These are phyloP conservation scores for Nadsonia commutata DNA, from an alignment of 1,139 yeast species.

Conservation along the genomic window DNA sequence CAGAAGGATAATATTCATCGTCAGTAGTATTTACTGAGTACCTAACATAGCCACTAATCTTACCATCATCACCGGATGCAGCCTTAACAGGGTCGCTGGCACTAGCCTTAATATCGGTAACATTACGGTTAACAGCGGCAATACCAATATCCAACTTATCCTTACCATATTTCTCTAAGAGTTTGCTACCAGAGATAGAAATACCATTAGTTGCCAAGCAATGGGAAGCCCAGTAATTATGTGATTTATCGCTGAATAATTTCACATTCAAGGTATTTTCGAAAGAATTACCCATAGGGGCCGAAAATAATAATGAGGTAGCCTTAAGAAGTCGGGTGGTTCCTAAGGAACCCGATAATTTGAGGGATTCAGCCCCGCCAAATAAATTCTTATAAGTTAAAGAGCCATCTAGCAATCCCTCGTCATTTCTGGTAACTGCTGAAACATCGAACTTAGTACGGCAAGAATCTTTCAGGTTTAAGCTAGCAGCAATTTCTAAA, in stretches of 20 bases:
- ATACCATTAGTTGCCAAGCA: slow-evolving; percentile 43
- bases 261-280: slow-evolving; percentile 40
- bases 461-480: not conserved
- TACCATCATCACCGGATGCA: not conserved
- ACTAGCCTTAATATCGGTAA: not conserved
- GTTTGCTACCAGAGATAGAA: not conserved
- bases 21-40: slow-evolving; percentile 26
- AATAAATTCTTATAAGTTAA: slow-evolving; percentile 25
- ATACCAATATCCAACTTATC: not conserved
- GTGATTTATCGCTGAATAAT: slow-evolving; percentile 42
- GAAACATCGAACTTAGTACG: not conserved
- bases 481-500: not conserved
- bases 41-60: not conserved
- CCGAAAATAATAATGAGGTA: slow-evolving; percentile 41
- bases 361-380: slow-evolving; percentile 77
- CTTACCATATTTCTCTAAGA: not conserved
- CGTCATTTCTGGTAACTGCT: not conserved
- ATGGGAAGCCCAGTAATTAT: slow-evolving; percentile 56
- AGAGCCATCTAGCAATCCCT: not conserved
- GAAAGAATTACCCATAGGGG: slow-evolving; percentile 44
- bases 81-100: not conserved
- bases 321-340: slow-evolving; percentile 57
- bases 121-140: not conserved
- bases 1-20: slow-evolving; percentile 28
- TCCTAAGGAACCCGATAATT: slow-evolving; percentile 66